A percentile compares a stretch with the other conserved stretches of the same genome.
Conservation (phyloP, 1,139 yeast genomes). For the Pneumocystis jirovecii region DNA sequence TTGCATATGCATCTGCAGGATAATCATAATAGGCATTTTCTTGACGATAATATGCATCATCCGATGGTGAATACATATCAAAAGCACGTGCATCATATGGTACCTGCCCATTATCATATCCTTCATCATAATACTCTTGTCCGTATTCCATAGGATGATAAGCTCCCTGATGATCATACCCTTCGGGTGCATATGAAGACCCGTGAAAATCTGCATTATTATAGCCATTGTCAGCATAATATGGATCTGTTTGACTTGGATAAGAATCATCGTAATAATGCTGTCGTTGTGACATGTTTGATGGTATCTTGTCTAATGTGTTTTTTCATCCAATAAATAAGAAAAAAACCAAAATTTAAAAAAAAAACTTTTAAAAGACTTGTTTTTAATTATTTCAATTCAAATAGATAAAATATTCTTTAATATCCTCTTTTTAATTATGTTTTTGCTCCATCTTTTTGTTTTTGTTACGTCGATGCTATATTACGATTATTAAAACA, state of each 20-base stretch:
- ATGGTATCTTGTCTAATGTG: background rate
- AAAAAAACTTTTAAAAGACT: background rate
- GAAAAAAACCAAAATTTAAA: background rate
- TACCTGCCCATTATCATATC: conserved; percentile 22
- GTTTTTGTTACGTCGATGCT: background rate
- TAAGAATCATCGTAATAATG: conserved; percentile 15
- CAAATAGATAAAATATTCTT: background rate
- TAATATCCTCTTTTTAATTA: background rate
- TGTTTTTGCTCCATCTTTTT: background rate
- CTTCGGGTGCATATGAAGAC: conserved; percentile 21
- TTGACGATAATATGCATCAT: conserved; percentile 9
- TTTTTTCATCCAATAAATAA: background rate
- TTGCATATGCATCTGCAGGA: conserved; percentile 25
- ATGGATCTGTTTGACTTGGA: conserved; percentile 1
- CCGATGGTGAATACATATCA: conserved; percentile 10
- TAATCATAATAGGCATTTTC: conserved; percentile 14
- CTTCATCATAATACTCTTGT: conserved; percentile 17
- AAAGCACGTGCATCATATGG: conserved; percentile 22
- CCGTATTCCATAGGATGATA: conserved; percentile 12
- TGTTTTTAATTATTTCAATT: background rate
- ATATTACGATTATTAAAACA: background rate
- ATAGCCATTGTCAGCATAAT: conserved; percentile 7
- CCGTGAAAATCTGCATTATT: conserved; percentile 15
- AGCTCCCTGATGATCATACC: conserved; percentile 16
- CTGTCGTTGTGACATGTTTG: conserved; percentile 7